Conservation (phyloP, 805 yeast species). For the Saccharomycopsis oosterbeekiorum region DNA sequence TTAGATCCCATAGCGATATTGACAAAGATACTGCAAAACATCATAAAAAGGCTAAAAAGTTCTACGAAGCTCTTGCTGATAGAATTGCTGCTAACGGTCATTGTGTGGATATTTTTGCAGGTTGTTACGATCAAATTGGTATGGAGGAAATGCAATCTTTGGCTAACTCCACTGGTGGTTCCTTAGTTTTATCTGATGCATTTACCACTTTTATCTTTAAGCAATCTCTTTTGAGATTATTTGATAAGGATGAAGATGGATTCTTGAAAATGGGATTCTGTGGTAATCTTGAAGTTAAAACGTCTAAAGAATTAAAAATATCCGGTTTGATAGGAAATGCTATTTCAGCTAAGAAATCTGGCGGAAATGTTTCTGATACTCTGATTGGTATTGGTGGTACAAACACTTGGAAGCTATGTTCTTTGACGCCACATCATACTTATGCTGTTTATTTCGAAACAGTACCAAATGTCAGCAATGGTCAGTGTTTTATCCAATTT, state of each 20-base stretch:
- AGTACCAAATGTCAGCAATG: constrained; percentile 26
- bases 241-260: constrained; percentile 80
- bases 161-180: constrained; percentile 84
- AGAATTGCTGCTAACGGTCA: constrained; percentile 67
- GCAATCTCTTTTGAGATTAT: constrained; percentile 80
- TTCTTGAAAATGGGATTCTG: constrained; percentile 83
- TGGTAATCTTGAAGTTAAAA: constrained; percentile 78
- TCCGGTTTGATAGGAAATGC: constrained; percentile 95
- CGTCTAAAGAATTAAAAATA: constrained; percentile 78
- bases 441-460: constrained; percentile 88
- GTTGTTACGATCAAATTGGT: constrained; percentile 95
- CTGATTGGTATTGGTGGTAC: constrained; percentile 94
- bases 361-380: constrained; percentile 75
- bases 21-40: constrained; percentile 86
- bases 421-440: constrained; percentile 78
- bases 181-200: constrained; percentile 78
- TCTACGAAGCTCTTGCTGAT: constrained; percentile 63
- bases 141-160: constrained; percentile 86
- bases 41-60: constrained; percentile 75
- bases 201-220: constrained; percentile 92
- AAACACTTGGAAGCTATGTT: constrained; percentile 75
- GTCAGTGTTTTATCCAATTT: constrained; percentile 37
- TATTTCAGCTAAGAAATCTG: constrained; percentile 51
- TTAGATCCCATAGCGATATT: constrained; percentile 94
- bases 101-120: constrained; percentile 84